These are phyloP conservation scores for Pseudopithomyces maydicus DNA, from an alignment of 2,329 filamentous ascomycete genomes.

Conservation along the genomic window DNA sequence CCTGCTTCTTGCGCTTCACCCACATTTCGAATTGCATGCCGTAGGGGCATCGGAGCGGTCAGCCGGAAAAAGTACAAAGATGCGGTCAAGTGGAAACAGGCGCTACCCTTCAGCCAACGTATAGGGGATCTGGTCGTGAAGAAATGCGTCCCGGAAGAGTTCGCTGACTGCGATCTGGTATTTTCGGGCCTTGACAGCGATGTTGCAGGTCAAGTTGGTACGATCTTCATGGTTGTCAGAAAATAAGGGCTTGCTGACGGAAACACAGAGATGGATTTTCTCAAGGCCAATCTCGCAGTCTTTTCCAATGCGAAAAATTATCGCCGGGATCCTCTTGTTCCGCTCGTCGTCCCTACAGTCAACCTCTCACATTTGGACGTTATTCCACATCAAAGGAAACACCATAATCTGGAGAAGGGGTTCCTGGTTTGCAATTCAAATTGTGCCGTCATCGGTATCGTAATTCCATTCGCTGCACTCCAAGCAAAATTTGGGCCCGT, in stretches of 20 bases:
- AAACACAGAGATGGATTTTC: slow-evolving; percentile 76
- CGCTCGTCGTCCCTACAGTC: slow-evolving; percentile 92
- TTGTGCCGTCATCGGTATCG: slow-evolving; percentile 94
- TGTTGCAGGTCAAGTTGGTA: slow-evolving; percentile 89
- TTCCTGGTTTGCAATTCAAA: slow-evolving; percentile 98
- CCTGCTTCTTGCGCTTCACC: slow-evolving; percentile 85
- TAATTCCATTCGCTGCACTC: slow-evolving; percentile 91
- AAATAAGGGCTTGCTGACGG: slow-evolving; percentile 1
- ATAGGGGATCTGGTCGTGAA: slow-evolving; percentile 83
- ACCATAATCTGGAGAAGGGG: slow-evolving; percentile 76
- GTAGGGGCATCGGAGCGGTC: slow-evolving; percentile 89
- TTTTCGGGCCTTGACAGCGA: slow-evolving; percentile 93
- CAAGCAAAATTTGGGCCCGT: slow-evolving; percentile 84
- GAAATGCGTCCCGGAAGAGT: slow-evolving; percentile 81
- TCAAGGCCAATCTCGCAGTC: slow-evolving; percentile 84
- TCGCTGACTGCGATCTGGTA: slow-evolving; percentile 87
- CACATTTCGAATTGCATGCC: slow-evolving; percentile 82
- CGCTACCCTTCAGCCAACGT: slow-evolving; percentile 75
- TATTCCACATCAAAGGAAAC: slow-evolving; percentile 83
- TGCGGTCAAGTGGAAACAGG: slow-evolving; percentile 94
- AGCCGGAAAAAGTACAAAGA: slow-evolving; percentile 91
- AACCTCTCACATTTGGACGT: slow-evolving; percentile 87
- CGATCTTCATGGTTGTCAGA: slow-evolving; percentile 23
- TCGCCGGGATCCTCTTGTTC: slow-evolving; percentile 85
- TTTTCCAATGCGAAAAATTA: slow-evolving; percentile 99